Conservation (phyloP, 2,329 filamentous ascomycete species). For the Talaromyces amestolkiae region DNA sequence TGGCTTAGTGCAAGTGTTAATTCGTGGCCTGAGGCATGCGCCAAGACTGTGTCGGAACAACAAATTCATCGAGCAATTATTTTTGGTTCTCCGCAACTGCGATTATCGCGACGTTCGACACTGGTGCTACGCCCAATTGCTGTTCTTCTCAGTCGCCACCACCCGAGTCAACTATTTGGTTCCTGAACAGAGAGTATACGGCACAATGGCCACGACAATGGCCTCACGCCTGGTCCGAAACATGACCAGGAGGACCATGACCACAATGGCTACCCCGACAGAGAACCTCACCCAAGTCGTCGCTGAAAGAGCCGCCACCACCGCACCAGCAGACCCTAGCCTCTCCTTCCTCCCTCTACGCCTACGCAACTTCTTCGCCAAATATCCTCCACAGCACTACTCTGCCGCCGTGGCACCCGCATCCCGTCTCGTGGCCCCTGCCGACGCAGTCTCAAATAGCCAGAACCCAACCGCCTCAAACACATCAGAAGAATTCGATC, state of each 20-base stretch:
- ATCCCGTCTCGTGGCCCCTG: slow-evolving; percentile 21
- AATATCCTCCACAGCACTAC: slow-evolving; percentile 70
- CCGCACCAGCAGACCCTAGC: neutral
- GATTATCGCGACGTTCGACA: neutral
- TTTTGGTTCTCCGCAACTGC: neutral
- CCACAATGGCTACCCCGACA: slow-evolving; percentile 2
- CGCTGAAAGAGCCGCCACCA: neutral
- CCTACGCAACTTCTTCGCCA: slow-evolving; percentile 81
- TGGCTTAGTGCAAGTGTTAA: neutral
- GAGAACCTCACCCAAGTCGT: neutral
- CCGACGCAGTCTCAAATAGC: slow-evolving; percentile 29
- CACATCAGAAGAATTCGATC: slow-evolving; percentile 19
- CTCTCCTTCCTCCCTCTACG: slow-evolving; percentile 62
- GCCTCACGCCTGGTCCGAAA: neutral
- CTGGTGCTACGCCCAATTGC: neutral
- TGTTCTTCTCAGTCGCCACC: too few relatives aligned
- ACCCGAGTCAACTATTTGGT: neutral
- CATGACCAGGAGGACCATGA: slow-evolving; percentile 11
- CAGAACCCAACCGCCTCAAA: neutral
- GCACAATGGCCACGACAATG: slow-evolving; percentile 9
- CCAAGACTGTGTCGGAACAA: neutral
- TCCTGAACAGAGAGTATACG: neutral
- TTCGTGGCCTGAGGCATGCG: neutral
- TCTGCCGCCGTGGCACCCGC: slow-evolving; percentile 35
- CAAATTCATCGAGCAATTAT: neutral